Conservation (phyloP, 2,329 filamentous ascomycete species). For the Sordariomycetes sp. region DNA sequence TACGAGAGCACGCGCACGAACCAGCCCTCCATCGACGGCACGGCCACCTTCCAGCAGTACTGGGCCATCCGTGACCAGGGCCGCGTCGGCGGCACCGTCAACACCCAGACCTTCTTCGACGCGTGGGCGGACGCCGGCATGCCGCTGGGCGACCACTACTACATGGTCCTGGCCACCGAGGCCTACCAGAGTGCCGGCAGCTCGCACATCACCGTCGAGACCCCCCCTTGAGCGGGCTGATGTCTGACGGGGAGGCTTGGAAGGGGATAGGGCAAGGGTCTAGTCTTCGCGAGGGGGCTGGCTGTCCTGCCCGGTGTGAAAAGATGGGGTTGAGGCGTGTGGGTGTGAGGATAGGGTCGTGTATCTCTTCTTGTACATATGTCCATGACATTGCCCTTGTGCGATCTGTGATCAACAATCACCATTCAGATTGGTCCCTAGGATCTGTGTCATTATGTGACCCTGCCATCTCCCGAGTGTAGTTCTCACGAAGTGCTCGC, state of each 20-base stretch:
- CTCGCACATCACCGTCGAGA: conserved; percentile 32
- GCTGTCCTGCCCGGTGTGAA: background rate
- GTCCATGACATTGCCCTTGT: background rate
- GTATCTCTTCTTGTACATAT: background rate
- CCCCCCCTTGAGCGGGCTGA: background rate
- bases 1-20: conserved; percentile 24
- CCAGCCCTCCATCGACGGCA: conserved; percentile 36
- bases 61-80: conserved; percentile 39
- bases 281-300: no score
- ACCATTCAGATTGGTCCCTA: background rate
- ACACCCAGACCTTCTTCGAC: conserved; percentile 37
- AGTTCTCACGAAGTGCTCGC: no score
- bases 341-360: background rate
- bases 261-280: background rate
- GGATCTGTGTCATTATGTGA: no score
- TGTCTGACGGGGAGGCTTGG: background rate
- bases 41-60: conserved; percentile 39
- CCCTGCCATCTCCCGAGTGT: no score
- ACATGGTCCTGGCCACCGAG: conserved; percentile 44
- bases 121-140: conserved; percentile 39
- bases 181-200: conserved; percentile 39
- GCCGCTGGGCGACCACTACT: conserved; percentile 35
- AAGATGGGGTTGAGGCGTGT: background rate
- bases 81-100: conserved; percentile 38
- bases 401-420: background rate